Evolutionary conservation across 1,139 yeast species (phyloP), one percentile per base, ranked within the genome.

Genomic region (Pichia sp.): DNA sequence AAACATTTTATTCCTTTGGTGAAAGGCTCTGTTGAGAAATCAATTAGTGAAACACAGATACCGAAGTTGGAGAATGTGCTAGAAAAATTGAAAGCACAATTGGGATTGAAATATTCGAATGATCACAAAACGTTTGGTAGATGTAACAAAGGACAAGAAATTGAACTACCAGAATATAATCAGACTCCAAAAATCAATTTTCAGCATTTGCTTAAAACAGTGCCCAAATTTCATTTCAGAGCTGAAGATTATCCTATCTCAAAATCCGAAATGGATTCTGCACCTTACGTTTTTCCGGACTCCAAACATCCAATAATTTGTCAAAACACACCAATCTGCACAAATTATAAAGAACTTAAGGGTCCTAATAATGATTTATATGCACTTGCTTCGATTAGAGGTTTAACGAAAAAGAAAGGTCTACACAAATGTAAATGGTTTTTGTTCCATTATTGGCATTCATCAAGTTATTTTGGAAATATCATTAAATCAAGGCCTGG

Each of bases 401-500:
- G 53, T 1, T 12, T 50, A 1, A 33, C 37, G 2, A 39, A 38
- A 12, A 30, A 39, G 23, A 48, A 43, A 34, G 22, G 42, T 7
- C 49, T 60, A 2, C 61, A 60, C 44, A 49, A 45, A 6, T 62
- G 69, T 41, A 52, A 55, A 10, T 66, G 53, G 46, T 69, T 72
- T 54, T 40, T 42, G 4, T 37, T 68, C 26, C 46, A 50, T 10
- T 78, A 63, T 53, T 71, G 65, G 51, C 80, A 80, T 10, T 67
- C 73, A 3, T 60, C 66, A 40, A 78, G 75, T 51, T 65, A 68
- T 30, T 38, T 74, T 6, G 68, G 73, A 0, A 50, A 64, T 27
- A 70, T 71, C 27, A 63, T 82, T n/a, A 76, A 76, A 51, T 67
- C 78, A 4, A 66, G 67, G 34, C 83, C 83, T 0, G 72, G 77